Conservation (phyloP, 2,329 filamentous ascomycete genomes). For the Trichoderma endophyticum region DNA sequence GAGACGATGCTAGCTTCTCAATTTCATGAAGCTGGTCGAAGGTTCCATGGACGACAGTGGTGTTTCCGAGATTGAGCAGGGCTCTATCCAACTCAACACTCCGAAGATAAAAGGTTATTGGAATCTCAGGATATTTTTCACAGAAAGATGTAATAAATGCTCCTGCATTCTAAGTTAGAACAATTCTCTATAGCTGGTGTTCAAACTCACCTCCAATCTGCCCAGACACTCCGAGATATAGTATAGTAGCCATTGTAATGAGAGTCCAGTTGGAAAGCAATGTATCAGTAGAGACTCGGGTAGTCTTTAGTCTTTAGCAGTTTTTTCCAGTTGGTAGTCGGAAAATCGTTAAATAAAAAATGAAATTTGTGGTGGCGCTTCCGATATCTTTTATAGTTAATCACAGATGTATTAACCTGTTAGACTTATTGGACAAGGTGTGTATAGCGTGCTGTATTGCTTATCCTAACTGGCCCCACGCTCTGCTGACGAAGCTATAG, state of each 20-base stretch:
- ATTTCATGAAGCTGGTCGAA: neutral
- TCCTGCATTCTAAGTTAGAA: neutral
- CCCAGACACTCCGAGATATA: neutral
- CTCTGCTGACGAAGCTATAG: too few species aligned
- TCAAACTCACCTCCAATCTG: neutral
- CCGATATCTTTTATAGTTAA: too few species aligned
- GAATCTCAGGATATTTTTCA: neutral
- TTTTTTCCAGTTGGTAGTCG: too few species aligned
- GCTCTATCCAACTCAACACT: neutral
- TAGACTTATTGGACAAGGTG: too few species aligned
- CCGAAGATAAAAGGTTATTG: neutral
- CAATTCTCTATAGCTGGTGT: neutral
- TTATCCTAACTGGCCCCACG: too few species aligned
- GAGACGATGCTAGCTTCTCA: neutral
- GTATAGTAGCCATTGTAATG: neutral
- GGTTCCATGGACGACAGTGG: neutral
- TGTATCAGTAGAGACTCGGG: neutral
- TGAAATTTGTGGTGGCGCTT: too few species aligned
- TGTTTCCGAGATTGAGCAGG: neutral
- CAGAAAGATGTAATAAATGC: neutral
- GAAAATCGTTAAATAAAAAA: too few species aligned
- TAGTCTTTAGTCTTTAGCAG: neutral
- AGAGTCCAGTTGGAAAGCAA: neutral
- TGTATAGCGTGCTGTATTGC: too few species aligned
- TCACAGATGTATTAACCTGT: too few species aligned